Evolutionary conservation across 768 basidiomycete genomes (phyloP).

Genomic region (Strobilomyces confusus): DNA sequence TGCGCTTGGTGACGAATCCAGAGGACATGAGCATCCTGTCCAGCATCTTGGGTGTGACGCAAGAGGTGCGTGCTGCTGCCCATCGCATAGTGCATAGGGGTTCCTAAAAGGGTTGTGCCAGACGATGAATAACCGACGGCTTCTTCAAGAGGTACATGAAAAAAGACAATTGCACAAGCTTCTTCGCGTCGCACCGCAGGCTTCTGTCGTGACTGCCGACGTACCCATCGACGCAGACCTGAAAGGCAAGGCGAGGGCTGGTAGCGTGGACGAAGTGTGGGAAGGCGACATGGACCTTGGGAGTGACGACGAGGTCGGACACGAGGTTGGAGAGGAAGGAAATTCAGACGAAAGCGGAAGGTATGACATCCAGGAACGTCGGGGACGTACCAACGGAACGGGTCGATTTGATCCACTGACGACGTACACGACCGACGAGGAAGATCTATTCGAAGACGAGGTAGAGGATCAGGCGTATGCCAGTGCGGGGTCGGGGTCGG

Average conservation of each 20-base stretch:
- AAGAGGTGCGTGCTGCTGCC: slow-evolving; percentile 53
- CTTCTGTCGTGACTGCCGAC: slow-evolving; percentile 19
- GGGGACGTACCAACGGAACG: slow-evolving; percentile 40
- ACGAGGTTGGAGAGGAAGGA: slow-evolving; percentile 2
- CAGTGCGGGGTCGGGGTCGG: slow-evolving; percentile 19
- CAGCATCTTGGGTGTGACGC: slow-evolving; percentile 76
- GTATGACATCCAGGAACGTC: slow-evolving; percentile 49
- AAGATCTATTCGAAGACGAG: slow-evolving; percentile 30
- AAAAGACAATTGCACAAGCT: slow-evolving; percentile 54
- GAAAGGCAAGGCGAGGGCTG: slow-evolving; percentile 6
- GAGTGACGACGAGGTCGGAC: slow-evolving; percentile 19
- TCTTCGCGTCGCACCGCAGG: slow-evolving; percentile 38
- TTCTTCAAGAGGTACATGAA: slow-evolving; percentile 68
- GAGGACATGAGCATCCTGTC: slow-evolving; percentile 77
- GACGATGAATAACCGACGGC: slow-evolving; percentile 70
- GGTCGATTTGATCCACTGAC: slow-evolving; percentile 34
- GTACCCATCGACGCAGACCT: slow-evolving; percentile 12
- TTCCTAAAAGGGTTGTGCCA: slow-evolving; percentile 24
- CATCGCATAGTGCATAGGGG: neutral
- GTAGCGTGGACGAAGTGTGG: slow-evolving; percentile 32
- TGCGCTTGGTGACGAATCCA: slow-evolving; percentile 43
- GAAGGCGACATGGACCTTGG: slow-evolving; percentile 34
- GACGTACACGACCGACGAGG: slow-evolving; percentile 49
- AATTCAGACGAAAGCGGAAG: slow-evolving; percentile 54
- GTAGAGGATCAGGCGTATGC: slow-evolving; percentile 27